Conservation (phyloP, 2,329 filamentous ascomycete species). For the Akanthomyces lecanii region DNA sequence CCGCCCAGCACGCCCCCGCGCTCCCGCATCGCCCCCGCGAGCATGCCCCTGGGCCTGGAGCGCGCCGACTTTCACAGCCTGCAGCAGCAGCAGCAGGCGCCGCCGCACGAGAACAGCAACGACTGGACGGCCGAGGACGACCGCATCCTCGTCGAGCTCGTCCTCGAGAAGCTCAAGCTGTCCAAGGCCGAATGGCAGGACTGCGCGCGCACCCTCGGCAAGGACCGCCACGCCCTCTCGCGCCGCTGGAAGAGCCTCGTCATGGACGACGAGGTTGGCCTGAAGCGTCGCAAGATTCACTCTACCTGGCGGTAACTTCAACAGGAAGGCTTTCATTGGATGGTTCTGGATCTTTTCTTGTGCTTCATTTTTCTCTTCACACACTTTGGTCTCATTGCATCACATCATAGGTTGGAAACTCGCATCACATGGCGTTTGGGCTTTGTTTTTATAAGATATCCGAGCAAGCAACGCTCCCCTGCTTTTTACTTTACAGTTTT, state of each 20-base stretch:
- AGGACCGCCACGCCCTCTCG: constrained; percentile 53
- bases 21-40: constrained; percentile 55
- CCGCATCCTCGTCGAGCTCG: constrained; percentile 61
- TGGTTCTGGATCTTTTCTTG: not conserved
- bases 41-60: constrained; percentile 56
- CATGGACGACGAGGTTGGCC: constrained; percentile 53
- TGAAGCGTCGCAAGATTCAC: constrained; percentile 52
- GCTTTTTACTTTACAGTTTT: not conserved
- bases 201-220: constrained; percentile 59
- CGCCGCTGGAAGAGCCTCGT: constrained; percentile 62
- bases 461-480: not conserved
- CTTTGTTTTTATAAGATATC: not conserved
- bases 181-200: constrained; percentile 64
- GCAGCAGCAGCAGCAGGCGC: constrained; percentile 28
- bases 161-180: constrained; percentile 62
- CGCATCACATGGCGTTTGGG: constrained; percentile 8
- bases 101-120: constrained; percentile 23
- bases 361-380: not conserved
- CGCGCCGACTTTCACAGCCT: constrained; percentile 55
- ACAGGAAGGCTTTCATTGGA: not conserved
- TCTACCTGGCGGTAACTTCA: constrained; percentile 44
- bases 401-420: not conserved
- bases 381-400: not conserved
- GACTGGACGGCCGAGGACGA: constrained; percentile 62
- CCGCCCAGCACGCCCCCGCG: constrained; percentile 55